A percentile compares a stretch with the other conserved stretches of the same genome.
Conservation (phyloP, 73 alveolate species). For the Paramecium primaurelia region DNA sequence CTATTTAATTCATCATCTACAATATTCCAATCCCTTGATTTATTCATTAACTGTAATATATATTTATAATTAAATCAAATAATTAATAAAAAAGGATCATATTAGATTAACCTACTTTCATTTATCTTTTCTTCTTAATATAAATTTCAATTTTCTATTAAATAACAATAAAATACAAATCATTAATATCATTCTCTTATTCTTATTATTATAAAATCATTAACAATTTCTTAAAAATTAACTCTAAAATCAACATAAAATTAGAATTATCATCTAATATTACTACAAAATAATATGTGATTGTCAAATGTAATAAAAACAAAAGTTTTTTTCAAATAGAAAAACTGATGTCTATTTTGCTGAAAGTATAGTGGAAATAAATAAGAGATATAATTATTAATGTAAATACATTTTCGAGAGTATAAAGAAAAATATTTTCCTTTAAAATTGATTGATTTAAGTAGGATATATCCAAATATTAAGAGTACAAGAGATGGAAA, state of each 20-base stretch:
- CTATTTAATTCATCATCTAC: slow-evolving; percentile 29
- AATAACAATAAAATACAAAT: not conserved
- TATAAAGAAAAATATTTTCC: not conserved
- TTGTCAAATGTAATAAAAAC: not conserved
- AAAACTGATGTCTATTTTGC: not conserved
- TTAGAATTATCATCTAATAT: not conserved
- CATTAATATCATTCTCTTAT: not conserved
- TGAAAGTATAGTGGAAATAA: not conserved
- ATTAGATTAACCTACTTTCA: not conserved
- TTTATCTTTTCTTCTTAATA: not conserved
- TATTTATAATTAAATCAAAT: not conserved
- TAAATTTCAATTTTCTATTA: not conserved
- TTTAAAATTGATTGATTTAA: not conserved
- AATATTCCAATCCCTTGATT: slow-evolving; percentile 3
- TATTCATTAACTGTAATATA: slow-evolving; percentile 21
- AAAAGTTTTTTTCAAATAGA: not conserved
- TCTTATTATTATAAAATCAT: not conserved
- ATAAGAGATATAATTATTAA: not conserved
- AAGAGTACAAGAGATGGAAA: not conserved
- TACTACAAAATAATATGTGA: not conserved
- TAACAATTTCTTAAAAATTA: not conserved
- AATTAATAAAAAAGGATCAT: not conserved
- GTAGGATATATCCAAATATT: not conserved
- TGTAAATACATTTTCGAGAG: not conserved
- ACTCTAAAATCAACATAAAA: not conserved